Base-by-base conservation (phyloP, 179 eudicot genomes). In the Vitellaria paradoxa region DNA sequence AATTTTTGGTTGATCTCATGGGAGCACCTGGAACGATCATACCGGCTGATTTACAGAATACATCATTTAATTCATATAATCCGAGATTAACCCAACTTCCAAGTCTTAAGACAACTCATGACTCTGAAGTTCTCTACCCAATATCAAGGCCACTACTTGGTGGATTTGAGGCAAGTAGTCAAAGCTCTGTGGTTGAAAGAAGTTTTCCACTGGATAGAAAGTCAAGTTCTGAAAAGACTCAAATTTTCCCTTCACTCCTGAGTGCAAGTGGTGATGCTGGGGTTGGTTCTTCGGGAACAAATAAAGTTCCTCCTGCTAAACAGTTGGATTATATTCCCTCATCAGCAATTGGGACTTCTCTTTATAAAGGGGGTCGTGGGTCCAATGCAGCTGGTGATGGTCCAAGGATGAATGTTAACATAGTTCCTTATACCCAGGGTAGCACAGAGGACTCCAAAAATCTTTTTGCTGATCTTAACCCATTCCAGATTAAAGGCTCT, bases 1-100 rank as follows among this genome's bases (percentile, higher is more conserved):
- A 96, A 80, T 96, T 85, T 82, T 80, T 96, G 88, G 99, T 96
- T 85, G 99, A 96, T 87, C 97, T 96, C 85, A 96, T 96, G 99
- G 98, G 97, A 79, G 99, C 89, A 72, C 99, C 99, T 7, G 99
- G 99, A 78, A 90, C 97, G 64, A 87, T 92, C 52, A 89, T 96
- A 85, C 98, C 99, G 23, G 90, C 92, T 26, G 98, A 96, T 83
- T 81, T 83, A 65, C 85, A 84, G 79, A 91, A 89, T 82, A 71
- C 89, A 70, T 81, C 94, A 72, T 71, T 81, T 70, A 83, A 86
- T 62, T 74, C 90, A 7, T 83, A 74, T 70, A 84, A 81, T 73
- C 91, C 90, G 45, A 84, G 81, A 72, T 70, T 84, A 77, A 86
- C 81, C 79, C 90, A 77, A 71, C 64, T 84, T 69, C 89, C 91